These are phyloP conservation scores for Poterioochromonas sp. DNA, from an alignment of 352 stramenopile species.

Conservation along the genomic window DNA sequence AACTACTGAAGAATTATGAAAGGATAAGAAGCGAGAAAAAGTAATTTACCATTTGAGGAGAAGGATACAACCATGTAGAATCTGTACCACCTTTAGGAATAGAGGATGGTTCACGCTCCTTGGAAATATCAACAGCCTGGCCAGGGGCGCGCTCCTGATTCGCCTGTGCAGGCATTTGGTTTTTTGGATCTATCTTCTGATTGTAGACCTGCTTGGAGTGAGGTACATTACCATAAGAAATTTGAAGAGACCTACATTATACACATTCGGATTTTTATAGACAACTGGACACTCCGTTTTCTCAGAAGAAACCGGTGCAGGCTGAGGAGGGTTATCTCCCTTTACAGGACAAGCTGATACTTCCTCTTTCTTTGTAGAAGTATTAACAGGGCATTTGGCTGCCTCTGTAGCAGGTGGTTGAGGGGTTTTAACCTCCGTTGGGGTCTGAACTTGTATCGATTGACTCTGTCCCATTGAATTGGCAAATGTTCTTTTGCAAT, in stretches of 20 bases:
- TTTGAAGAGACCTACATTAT: no score
- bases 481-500: no score
- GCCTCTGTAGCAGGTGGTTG: not conserved
- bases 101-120: not conserved
- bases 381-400: not conserved
- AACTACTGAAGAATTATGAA: not conserved
- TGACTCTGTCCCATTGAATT: no score
- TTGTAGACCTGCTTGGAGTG: no score
- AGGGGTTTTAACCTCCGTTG: no score
- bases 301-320: not conserved
- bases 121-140: not conserved
- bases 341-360: not conserved
- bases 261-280: no score
- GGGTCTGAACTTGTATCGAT: no score
- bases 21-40: not conserved
- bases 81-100: conserved; percentile 28
- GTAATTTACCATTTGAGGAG: conserved; percentile 19
- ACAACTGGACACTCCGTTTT: no score
- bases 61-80: conserved; percentile 17
- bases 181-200: conserved; percentile 9
- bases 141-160: conserved; percentile 1
- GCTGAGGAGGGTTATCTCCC: not conserved
- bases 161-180: conserved; percentile 3
- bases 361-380: no score
- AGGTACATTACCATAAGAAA: no score